phyloP scores from a whole-genome alignment of 805 yeast genomes.

The Candida sakaeoensis region DNA sequence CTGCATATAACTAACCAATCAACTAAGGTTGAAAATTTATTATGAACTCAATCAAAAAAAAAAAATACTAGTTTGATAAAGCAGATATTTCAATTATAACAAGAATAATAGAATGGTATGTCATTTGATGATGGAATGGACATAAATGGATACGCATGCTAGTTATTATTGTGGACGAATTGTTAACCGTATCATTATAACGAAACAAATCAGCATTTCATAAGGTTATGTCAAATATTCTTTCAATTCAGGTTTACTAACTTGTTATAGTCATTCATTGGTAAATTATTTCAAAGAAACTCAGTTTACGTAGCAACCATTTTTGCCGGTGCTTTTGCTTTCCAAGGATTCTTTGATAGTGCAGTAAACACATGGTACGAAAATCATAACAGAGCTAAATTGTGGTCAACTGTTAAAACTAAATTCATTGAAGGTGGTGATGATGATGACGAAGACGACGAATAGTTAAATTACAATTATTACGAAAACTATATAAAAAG shows the following conservation, averaged over 20 bases:
- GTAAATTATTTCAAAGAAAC: slow-evolving; percentile 73
- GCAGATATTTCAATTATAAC: too few species aligned
- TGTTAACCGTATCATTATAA: too few species aligned
- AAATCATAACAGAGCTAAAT: slow-evolving; percentile 76
- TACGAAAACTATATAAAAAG: slow-evolving; percentile 7
- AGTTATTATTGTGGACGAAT: too few species aligned
- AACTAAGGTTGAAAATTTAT: slow-evolving; percentile 16
- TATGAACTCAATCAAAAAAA: not conserved
- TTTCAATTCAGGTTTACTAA: slow-evolving; percentile 7
- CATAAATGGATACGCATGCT: too few species aligned
- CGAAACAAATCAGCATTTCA: too few species aligned
- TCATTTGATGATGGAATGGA: too few species aligned
- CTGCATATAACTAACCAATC: slow-evolving; percentile 17
- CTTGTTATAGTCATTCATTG: slow-evolving; percentile 8
- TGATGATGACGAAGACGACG: slow-evolving; percentile 59
- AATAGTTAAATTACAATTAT: not conserved
- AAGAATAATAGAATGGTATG: too few species aligned
- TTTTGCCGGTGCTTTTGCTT: slow-evolving; percentile 79
- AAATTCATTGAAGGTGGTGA: slow-evolving; percentile 52
- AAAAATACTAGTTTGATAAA: not conserved
- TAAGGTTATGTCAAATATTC: too few species aligned
- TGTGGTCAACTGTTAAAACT: slow-evolving; percentile 77
- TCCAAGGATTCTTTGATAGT: slow-evolving; percentile 73
- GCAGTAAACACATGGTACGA: slow-evolving; percentile 70
- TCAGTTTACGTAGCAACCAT: slow-evolving; percentile 80